Evolutionary conservation across 495 filamentous ascomycete genomes (phyloP).

Genomic region (Geoglossum glabrum): DNA sequence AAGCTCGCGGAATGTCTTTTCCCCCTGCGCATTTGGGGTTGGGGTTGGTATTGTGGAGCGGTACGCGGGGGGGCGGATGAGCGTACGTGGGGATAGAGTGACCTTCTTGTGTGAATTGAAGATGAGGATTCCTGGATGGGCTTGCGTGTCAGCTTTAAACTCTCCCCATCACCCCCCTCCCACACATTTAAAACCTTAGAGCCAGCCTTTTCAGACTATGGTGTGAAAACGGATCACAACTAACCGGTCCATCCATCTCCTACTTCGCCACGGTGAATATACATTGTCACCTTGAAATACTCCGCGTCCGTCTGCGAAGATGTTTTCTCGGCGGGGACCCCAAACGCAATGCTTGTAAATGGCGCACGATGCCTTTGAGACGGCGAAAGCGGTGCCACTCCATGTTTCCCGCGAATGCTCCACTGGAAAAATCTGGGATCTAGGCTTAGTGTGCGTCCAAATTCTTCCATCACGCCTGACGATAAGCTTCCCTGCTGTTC

Average conservation of each 20-base stretch:
- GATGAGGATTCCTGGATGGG: conserved; percentile 9
- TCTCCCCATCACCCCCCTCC: not conserved
- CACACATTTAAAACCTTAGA: no score
- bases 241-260: conserved; percentile 14
- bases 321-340: conserved; percentile 3
- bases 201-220: no score
- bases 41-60: conserved; percentile 8
- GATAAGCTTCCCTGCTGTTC: conserved; percentile 8
- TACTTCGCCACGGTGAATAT: conserved; percentile 8
- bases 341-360: conserved; percentile 12
- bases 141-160: not conserved
- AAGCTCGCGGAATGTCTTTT: conserved; percentile 12
- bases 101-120: conserved; percentile 12
- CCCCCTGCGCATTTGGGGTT: not conserved
- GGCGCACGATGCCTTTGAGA: conserved; percentile 10
- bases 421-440: conserved; percentile 14
- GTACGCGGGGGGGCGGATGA: conserved; percentile 13
- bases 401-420: conserved; percentile 9
- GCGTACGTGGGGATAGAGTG: conserved; percentile 9
- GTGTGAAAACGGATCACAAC: not conserved
- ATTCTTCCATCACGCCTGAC: conserved; percentile 10
- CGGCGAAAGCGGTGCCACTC: conserved; percentile 9
- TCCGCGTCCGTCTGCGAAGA: conserved; percentile 10
- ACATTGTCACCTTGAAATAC: conserved; percentile 12
- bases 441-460: conserved; percentile 10